phyloP scores from a whole-genome alignment of 129 eudicot species.

The Gnaphalium uliginosum region DNA sequence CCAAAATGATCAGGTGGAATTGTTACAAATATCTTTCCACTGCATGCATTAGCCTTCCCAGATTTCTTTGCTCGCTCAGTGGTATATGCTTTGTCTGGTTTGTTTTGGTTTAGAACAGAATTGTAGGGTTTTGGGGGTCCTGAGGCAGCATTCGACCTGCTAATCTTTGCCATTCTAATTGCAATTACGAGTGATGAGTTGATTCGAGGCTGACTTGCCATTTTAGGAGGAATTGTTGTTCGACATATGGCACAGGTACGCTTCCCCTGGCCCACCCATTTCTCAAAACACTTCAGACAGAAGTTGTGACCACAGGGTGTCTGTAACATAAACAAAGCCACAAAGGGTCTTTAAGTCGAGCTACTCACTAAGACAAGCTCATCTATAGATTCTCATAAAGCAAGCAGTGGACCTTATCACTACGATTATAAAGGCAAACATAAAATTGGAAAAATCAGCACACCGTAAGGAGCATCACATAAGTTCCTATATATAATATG shows the following conservation, averaged over 20 bases:
- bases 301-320: constrained; percentile 95
- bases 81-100: constrained; percentile 79
- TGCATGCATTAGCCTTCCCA: constrained; percentile 87
- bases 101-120: constrained; percentile 56
- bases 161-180: constrained; percentile 73
- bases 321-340: constrained; percentile 49
- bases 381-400: background rate
- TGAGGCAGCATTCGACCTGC: constrained; percentile 35
- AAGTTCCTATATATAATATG: background rate
- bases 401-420: background rate
- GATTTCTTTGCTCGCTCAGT: constrained; percentile 82
- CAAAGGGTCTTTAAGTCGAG: constrained; percentile 11
- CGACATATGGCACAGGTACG: constrained; percentile 77
- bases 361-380: background rate
- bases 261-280: constrained; percentile 88
- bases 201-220: constrained; percentile 77
- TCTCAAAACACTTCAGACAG: constrained; percentile 84
- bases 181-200: constrained; percentile 66
- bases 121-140: constrained; percentile 50
- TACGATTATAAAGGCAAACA: background rate
- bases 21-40: constrained; percentile 92
- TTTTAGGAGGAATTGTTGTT: constrained; percentile 50
- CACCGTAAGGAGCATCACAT: background rate
- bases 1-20: constrained; percentile 89
- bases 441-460: background rate